Conservation (phyloP, 1,284 basidiomycete species). For the Cutaneotrichosporon sp. region DNA sequence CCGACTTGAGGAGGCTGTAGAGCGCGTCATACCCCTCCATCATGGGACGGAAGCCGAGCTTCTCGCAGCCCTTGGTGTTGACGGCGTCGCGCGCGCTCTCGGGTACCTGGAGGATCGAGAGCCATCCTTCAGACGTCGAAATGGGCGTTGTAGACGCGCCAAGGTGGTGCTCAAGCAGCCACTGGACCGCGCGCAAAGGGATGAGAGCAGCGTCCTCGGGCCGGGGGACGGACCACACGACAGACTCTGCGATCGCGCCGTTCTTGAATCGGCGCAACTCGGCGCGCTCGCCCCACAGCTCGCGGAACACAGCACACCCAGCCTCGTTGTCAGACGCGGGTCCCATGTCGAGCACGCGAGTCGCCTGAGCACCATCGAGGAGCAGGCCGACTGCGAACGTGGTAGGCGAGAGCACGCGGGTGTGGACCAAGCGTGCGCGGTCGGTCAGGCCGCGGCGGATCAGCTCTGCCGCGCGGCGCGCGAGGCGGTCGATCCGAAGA, state of each 20-base stretch:
- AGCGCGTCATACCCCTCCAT: slow-evolving; percentile 77
- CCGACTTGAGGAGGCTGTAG: slow-evolving; percentile 70
- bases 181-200: slow-evolving; percentile 69
- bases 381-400: slow-evolving; percentile 67
- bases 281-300: slow-evolving; percentile 88
- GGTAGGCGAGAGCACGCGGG: slow-evolving; percentile 51
- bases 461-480: slow-evolving; percentile 60
- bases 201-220: slow-evolving; percentile 75
- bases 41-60: slow-evolving; percentile 71
- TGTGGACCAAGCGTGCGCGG: slow-evolving; percentile 64
- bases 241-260: slow-evolving; percentile 85
- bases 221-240: slow-evolving; percentile 73
- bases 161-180: slow-evolving; percentile 76
- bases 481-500: slow-evolving; percentile 60
- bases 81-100: slow-evolving; percentile 55
- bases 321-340: slow-evolving; percentile 63
- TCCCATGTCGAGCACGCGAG: slow-evolving; percentile 83
- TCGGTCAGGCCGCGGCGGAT: slow-evolving; percentile 69
- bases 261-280: slow-evolving; percentile 97
- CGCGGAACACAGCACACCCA: slow-evolving; percentile 64
- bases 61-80: slow-evolving; percentile 53
- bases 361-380: slow-evolving; percentile 68
- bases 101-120: slow-evolving; percentile 65
- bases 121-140: slow-evolving; percentile 59
- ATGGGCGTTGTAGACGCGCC: slow-evolving; percentile 56